Base-by-base conservation (phyloP, 164 flowering plant genomes). In the Taxillus chinensis region DNA sequence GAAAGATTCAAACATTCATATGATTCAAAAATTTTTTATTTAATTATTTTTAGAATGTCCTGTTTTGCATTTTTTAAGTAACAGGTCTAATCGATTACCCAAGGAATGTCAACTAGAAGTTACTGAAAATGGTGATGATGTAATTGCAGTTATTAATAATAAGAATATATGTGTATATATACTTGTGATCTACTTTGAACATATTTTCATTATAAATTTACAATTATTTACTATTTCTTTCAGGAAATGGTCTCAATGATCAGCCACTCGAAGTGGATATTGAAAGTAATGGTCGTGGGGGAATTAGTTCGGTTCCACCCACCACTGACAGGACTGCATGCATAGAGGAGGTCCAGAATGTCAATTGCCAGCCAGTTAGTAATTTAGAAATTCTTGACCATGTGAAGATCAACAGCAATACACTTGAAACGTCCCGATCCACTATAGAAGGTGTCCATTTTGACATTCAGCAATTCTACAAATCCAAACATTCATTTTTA, bases 371-470 rank as follows among this genome's bases (percentile, higher is more conserved):
- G 62, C 45, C 68, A 9, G 68, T 65, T 71, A 27, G 0, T 27
- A 51, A 64, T 9, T 43, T 71, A 39, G 71, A 80, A 62, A 67
- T 82, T 16, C 83, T 82, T 49, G 79, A 80, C 59, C 77, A 45
- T 46, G 79, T 82, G 43, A 78, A 74, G 70, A 77, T 80, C 40
- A 68, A 70, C 39, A 27, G 27, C 27, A 77, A 73, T 48, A 65
- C 77, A 2, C 67, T 67, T 61, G 80, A 77, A 54, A 67, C 74
- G 67, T 84, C 82, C 7, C 39, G 66, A 5, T 74, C 84, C 41
- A 74, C 79, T 48, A 66, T 79, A 11, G 79, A 67, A 78, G 73
- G 78, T 2, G 62, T 80, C 10, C 27, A 27, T 27, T 27, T 27
- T 27, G 27, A 27, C 27, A 27, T 27, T 27, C 27, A 27, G 27